Percentiles rank a stretch among this genome's conserved stretches.
Conservation (phyloP, 192 early-diverging fungal species). For the Podila horticola region DNA sequence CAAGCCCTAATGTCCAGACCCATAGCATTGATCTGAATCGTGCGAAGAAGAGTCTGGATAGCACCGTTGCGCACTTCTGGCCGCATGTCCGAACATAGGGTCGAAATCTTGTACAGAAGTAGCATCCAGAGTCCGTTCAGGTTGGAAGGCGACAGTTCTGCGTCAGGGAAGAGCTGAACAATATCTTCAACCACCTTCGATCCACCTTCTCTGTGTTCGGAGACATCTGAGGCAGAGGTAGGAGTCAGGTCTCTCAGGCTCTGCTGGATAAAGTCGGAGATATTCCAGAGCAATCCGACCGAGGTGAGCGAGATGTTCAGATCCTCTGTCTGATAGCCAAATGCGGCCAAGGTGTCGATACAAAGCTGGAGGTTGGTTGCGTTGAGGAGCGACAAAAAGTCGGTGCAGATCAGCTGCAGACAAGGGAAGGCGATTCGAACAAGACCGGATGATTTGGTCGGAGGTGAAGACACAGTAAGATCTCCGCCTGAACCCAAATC, state of each 20-base stretch:
- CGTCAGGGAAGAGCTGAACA: conserved; percentile 50
- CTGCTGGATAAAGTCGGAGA: conserved; percentile 89
- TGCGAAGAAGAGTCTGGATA: conserved; percentile 94
- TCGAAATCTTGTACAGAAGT: conserved; percentile 83
- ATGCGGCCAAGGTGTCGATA: conserved; percentile 82
- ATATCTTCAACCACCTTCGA: conserved; percentile 30
- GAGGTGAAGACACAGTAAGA: conserved; percentile 1
- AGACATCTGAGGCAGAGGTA: neutral
- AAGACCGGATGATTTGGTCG: conserved; percentile 46
- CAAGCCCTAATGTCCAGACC: conserved; percentile 77
- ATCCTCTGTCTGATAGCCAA: conserved; percentile 87
- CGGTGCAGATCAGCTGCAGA: conserved; percentile 94
- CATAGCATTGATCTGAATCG: conserved; percentile 89
- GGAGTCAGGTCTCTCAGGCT: conserved; percentile 63
- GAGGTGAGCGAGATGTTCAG: conserved; percentile 96
- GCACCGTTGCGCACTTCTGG: conserved; percentile 95
- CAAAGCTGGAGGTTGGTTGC: conserved; percentile 81
- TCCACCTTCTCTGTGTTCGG: neutral
- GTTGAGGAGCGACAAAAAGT: conserved; percentile 85
- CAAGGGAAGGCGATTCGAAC: conserved; percentile 91
- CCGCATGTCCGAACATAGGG: conserved; percentile 83
- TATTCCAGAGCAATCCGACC: conserved; percentile 90
- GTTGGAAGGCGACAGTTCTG: conserved; percentile 39
- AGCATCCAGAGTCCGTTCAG: conserved; percentile 88
- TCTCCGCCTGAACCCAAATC: conserved; percentile 9